Percentiles rank a stretch among this genome's conserved stretches.
Evolutionary conservation across 768 basidiomycete genomes (phyloP).

Genomic region (Xerocomus brunneocitrinus): DNA sequence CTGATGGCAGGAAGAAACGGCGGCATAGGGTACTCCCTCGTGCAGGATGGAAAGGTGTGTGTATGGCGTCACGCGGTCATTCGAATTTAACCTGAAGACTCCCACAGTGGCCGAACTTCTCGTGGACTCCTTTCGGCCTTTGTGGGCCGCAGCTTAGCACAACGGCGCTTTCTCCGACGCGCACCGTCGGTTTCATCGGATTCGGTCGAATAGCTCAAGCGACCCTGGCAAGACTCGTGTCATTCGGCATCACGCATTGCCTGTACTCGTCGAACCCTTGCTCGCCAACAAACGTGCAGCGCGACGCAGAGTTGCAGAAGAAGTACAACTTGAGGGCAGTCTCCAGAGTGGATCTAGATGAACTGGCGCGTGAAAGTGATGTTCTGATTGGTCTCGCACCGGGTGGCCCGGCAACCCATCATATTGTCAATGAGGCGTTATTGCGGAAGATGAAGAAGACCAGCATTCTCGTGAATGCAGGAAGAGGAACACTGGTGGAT

Average conservation of each 20-base stretch:
- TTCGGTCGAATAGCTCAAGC: slow-evolving; percentile 93
- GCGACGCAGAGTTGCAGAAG: slow-evolving; percentile 37
- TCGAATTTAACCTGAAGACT: neutral
- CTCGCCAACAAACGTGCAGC: slow-evolving; percentile 38
- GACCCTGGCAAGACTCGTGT: slow-evolving; percentile 69
- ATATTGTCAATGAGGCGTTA: slow-evolving; percentile 69
- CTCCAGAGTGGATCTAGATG: slow-evolving; percentile 54
- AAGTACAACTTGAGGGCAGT: slow-evolving; percentile 37
- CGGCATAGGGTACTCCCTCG: slow-evolving; percentile 56
- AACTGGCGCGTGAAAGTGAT: slow-evolving; percentile 76
- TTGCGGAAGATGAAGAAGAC: slow-evolving; percentile 81
- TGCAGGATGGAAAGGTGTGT: slow-evolving; percentile 64
- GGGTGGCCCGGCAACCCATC: slow-evolving; percentile 63
- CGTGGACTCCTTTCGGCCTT: slow-evolving; percentile 80
- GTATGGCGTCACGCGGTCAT: neutral
- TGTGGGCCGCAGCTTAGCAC: slow-evolving; percentile 80
- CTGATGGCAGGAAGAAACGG: slow-evolving; percentile 91
- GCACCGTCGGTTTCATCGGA: slow-evolving; percentile 86
- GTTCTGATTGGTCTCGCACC: slow-evolving; percentile 81
- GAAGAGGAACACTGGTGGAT: slow-evolving; percentile 85
- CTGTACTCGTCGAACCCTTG: slow-evolving; percentile 62
- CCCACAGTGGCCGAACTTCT: slow-evolving; percentile 69
- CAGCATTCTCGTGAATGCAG: slow-evolving; percentile 79
- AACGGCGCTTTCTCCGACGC: slow-evolving; percentile 41
- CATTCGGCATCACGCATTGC: slow-evolving; percentile 76